Evolutionary conservation across 257 asterid species (phyloP), one percentile per base, ranked within the genome.

Genomic region (Forsythia suspensa): DNA sequence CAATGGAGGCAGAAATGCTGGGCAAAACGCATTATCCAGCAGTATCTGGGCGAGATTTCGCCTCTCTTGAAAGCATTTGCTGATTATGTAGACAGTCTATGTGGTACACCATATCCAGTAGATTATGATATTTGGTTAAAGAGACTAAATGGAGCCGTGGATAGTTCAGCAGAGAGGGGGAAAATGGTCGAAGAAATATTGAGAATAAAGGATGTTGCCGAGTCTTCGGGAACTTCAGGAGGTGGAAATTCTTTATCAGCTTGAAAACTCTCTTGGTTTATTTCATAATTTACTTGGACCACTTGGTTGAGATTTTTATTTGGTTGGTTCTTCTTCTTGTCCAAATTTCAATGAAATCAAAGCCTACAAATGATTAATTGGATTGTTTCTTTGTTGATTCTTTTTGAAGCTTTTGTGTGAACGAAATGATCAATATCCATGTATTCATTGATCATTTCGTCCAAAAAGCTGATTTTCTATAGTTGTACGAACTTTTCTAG

Each of bases 91-190:
- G 95, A 91, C 76, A 82, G 91, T 74, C 82, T 94, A 15, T 89
- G 95, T 38, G 97, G 97, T 83, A 92, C 96, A 34, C 92, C 94
- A 3, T 94, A 94, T 29, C 87, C 89, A 0, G 90, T 94, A 3
- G 97, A 94, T 77, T 92, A 90, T 21, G 98, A 94, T 37, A 85
- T 84, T 21, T 94, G 98, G 97, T 37, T 90, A 71, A 88, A 70
- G 90, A 88, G 92, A 74, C 73, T 94, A 73, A 82, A 78, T 72
- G 70, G 82, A 80, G 92, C 86, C 0, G 88, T 90, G 24, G 94
- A 90, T 43, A 84, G 86, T 8, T 85, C 85, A 0, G 76, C 66
- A 1, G 95, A 83, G 48, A 84, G 89, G 59, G 96, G 97, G 79
- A 91, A 92, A 80, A 74, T 38, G 84, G 77, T 87, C 66, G 88